Evolutionary conservation across 345 rosid species (phyloP), one percentile per base, ranked within the genome.

Genomic region (Theobroma cacao): DNA sequence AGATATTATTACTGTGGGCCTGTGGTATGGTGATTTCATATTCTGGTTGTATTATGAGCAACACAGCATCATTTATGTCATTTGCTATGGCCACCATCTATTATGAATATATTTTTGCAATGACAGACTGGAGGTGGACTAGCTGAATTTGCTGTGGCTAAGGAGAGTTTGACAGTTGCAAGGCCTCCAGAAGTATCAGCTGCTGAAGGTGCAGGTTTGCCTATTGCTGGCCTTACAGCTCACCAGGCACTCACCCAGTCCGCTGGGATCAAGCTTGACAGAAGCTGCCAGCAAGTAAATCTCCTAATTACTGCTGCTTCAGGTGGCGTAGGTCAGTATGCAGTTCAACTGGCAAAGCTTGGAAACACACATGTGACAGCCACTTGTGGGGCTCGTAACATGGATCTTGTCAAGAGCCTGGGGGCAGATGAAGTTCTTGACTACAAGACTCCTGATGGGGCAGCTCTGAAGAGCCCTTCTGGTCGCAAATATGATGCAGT

Each of bases 341-440:
- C 92, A 0, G 93, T 91, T 65, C 96, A 93, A 68, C 75, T 93
- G 1, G 92, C 94, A 0, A 93, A 93, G 79, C 87, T 91, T 17
- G 94, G 83, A 34, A 91, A 90, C 56, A 78, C 92, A 0, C 91
- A 91, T 34, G 96, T 91, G 80, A 91, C 98, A 1, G 96, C 96
- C 41, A 89, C 98, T 7, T 91, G 98, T 72, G 96, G 98, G 7
- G 88, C 88, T 0, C 84, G 92, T 48, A 91, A 93, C 89, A 18
- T 93, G 6, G 93, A 89, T 55, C 70, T 91, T 2, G 87, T 90
- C 70, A 91, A 84, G 84, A 89, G 91, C 68, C 83, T 91, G 33
- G 98, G 94, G 3, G 98, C 96, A 0, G 93, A 91, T 52, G 98
- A 91, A 84, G 90, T 91, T 82, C 84, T 93, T 0, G 94, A 93